Conservation (phyloP, 768 basidiomycete genomes). For the Boletus rubroflammeus region DNA sequence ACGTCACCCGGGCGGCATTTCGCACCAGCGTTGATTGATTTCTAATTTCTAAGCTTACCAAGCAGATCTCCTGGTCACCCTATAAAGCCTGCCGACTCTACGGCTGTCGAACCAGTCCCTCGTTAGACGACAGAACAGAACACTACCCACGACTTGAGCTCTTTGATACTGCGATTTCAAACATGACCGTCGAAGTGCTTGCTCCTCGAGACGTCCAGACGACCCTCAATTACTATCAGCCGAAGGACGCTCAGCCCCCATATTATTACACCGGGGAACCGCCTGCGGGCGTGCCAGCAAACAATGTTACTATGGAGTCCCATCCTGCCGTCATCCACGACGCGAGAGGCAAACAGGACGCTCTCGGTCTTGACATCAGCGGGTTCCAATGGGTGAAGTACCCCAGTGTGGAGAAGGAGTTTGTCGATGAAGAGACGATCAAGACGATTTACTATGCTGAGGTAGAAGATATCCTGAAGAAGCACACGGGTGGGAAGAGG, state of each 20-base stretch:
- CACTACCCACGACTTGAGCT: neutral
- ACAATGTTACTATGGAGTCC: slow-evolving; percentile 22
- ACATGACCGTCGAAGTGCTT: slow-evolving; percentile 22
- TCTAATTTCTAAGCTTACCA: neutral
- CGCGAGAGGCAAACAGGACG: slow-evolving; percentile 3
- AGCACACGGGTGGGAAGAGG: slow-evolving; percentile 21
- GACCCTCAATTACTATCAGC: slow-evolving; percentile 34
- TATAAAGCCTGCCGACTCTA: neutral
- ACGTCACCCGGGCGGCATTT: too few relatives aligned
- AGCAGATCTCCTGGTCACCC: too few relatives aligned
- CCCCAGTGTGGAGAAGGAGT: slow-evolving; percentile 33
- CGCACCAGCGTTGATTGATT: too few relatives aligned
- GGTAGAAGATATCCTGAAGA: slow-evolving; percentile 37
- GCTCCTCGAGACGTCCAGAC: slow-evolving; percentile 33
- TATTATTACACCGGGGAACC: slow-evolving; percentile 23
- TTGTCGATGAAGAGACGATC: slow-evolving; percentile 36
- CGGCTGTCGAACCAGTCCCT: neutral
- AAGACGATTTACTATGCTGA: slow-evolving; percentile 37
- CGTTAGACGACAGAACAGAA: neutral
- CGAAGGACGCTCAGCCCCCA: slow-evolving; percentile 24
- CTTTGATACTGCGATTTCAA: neutral
- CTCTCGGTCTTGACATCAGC: slow-evolving; percentile 30
- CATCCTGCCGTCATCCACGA: slow-evolving; percentile 12
- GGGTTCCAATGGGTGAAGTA: slow-evolving; percentile 39
- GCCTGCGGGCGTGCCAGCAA: slow-evolving; percentile 21